Evolutionary conservation across 371 early-diverging fungal genomes (phyloP), one percentile per base, ranked within the genome.

Genomic region (Saksenaea vasiformis): DNA sequence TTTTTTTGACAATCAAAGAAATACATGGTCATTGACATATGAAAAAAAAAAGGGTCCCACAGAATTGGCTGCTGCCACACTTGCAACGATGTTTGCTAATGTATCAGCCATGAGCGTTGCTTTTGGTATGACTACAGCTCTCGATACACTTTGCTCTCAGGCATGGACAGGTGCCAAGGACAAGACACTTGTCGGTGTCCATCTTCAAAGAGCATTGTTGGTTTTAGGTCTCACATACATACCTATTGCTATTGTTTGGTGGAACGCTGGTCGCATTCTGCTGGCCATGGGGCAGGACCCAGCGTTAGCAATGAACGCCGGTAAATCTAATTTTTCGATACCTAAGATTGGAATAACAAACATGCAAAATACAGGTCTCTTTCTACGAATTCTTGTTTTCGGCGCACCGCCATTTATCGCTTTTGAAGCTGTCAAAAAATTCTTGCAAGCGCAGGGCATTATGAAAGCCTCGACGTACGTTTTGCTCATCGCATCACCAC

Each of bases 81-180:
- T 93, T 10, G 81, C 91, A 2, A 83, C 83, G 58, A 90, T 93
- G 90, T 89, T 88, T 66, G 89, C 89, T 22, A 89, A 89, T 54
- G 91, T 95, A 5, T 88, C 92, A 14, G 93, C 92, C 24, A 44
- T 19, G n/a, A 44, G 24, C 5, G 76, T 93, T 37, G 87, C 90
- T 13, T 85, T 89, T 34, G 93, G 92, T 14, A 80, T 89, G 61
- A 85, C 90, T 4, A 84, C 91, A 31, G 94, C 91, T 22, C 22
- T 47, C 19, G 95, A 96, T 71, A 93, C 95, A 2, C 78, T 96
- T 14, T 94, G 94, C 65, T 90, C 92, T 15, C 95, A 96, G 75
- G 87, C 94, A 10, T 92, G 83, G 74, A 94, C 95, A 0, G 92
- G 88, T 0, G 77, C 87, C 8, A 73, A 73, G 19, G 92, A 93